phyloP scores from a whole-genome alignment of 129 eudicot species.

The Centella asiatica region DNA sequence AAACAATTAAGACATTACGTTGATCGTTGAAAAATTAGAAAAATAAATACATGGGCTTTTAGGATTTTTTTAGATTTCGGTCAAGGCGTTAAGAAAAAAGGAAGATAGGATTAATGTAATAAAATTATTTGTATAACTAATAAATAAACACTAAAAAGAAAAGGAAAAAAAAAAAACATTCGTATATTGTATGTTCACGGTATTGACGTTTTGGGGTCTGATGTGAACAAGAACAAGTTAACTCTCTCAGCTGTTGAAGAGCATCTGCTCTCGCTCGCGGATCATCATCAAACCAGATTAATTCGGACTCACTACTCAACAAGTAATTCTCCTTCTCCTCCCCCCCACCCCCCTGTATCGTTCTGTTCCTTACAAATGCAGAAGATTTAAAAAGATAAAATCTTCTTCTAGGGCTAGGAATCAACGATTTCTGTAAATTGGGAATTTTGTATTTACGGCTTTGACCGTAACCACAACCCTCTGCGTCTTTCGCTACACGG shows the following conservation, averaged over 20 bases:
- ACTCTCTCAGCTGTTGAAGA: too few relatives aligned
- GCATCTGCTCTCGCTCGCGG: background rate
- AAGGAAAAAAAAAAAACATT: too few relatives aligned
- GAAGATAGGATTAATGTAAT: too few relatives aligned
- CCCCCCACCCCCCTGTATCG: background rate
- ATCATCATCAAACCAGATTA: background rate
- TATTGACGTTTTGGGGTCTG: background rate
- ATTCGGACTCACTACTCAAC: background rate
- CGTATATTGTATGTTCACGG: too few relatives aligned
- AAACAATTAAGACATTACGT: too few relatives aligned
- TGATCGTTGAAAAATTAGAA: too few relatives aligned
- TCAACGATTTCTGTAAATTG: background rate
- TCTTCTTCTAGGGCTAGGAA: conserved; percentile 22
- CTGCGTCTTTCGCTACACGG: background rate
- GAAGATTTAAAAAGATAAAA: background rate
- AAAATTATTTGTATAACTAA: too few relatives aligned
- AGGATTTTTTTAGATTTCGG: too few relatives aligned
- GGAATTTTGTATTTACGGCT: background rate
- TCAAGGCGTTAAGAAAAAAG: too few relatives aligned
- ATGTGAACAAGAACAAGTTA: background rate
- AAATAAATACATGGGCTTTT: too few relatives aligned
- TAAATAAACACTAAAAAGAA: too few relatives aligned
- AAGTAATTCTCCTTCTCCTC: background rate
- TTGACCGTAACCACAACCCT: background rate
- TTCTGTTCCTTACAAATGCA: background rate